Evolutionary conservation across 139 green algal genomes (phyloP), one percentile per base, ranked within the genome.

Genomic region (Trebouxia sp.): DNA sequence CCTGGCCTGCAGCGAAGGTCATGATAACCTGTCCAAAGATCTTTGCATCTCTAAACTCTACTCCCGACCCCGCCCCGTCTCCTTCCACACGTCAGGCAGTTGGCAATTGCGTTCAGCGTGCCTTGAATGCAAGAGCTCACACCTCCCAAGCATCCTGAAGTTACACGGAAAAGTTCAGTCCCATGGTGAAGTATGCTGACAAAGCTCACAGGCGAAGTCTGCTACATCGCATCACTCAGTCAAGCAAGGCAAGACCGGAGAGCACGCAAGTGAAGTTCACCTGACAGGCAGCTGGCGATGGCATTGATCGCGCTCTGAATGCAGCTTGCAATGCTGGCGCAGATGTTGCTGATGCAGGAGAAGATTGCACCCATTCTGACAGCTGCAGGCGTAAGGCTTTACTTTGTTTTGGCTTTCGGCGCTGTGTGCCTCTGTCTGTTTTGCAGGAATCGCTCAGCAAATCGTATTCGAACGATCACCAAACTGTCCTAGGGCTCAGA

Each of bases 361-460:
- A 72, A 72, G 20, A 72, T 72, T 32, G 62, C 62, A 72, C 62
- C 62, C 62, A 72, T 72, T n/a, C n/a, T n/a, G n/a, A n/a, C n/a
- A 35, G 32, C 35, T 30, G 32, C 62, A 45, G 35, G 10, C 5
- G 12, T 10, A 35, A 24, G 32, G 12, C 24, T 14, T 14, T 26
- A 26, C 6, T 42, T 1, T 5, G n/a, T 3, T 22, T 4, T 42
- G 58, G 28, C 6, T 8, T 39, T 69, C n/a, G n/a, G 28, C 9
- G 11, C 6, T 65, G 22, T 65, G 22, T 35, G 20, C 1, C 32
- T 37, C 26, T 66, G 55, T 42, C 35, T 43, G 62, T 72, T n/a
- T n/a, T n/a, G n/a, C n/a, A n/a, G n/a, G n/a, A n/a, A n/a, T n/a
- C n/a, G n/a, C n/a, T n/a, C 24, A 35, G 22, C 22, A 65, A 65